A percentile compares a stretch with the other conserved stretches of the same genome.
phyloP scores from a whole-genome alignment of 768 basidiomycete species.

The Trametes punicea region DNA sequence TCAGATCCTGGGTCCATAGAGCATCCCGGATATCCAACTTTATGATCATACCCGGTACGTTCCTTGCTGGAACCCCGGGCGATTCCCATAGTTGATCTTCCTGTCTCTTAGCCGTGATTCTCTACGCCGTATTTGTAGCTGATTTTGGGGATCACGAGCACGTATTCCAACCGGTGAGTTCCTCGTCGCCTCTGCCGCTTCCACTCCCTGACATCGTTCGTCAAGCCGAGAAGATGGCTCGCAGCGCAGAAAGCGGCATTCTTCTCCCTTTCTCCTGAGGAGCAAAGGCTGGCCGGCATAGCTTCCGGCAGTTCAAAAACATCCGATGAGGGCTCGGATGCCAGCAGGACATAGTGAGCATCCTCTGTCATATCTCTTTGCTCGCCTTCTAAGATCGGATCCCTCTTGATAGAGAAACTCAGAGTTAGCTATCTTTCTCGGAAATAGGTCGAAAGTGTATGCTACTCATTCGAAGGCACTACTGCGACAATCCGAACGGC shows the following conservation, averaged over 20 bases:
- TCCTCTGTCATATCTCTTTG: neutral
- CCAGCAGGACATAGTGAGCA: neutral
- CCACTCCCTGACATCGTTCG: constrained; percentile 3
- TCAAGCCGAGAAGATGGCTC: constrained; percentile 59
- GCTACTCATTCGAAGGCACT: neutral
- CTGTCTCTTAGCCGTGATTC: constrained; percentile 38
- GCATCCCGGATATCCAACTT: constrained; percentile 49
- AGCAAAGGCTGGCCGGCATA: constrained; percentile 38
- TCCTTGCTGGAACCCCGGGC: neutral
- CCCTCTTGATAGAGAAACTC: neutral
- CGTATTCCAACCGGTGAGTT: constrained; percentile 62
- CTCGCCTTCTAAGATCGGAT: neutral
- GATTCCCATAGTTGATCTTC: neutral
- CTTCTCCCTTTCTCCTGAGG: constrained; percentile 57
- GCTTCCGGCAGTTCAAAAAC: constrained; percentile 1
- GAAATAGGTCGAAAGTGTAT: neutral
- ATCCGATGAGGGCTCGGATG: neutral
- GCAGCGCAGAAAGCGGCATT: constrained; percentile 46
- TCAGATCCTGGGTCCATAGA: constrained; percentile 27
- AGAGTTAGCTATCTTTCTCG: neutral
- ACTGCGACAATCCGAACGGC: neutral
- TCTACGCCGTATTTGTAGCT: constrained; percentile 59
- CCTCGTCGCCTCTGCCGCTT: neutral
- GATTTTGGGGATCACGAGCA: constrained; percentile 73
- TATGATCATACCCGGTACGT: constrained; percentile 53